Conservation (phyloP, 495 filamentous ascomycete species). For the Aspergillus campestris region DNA sequence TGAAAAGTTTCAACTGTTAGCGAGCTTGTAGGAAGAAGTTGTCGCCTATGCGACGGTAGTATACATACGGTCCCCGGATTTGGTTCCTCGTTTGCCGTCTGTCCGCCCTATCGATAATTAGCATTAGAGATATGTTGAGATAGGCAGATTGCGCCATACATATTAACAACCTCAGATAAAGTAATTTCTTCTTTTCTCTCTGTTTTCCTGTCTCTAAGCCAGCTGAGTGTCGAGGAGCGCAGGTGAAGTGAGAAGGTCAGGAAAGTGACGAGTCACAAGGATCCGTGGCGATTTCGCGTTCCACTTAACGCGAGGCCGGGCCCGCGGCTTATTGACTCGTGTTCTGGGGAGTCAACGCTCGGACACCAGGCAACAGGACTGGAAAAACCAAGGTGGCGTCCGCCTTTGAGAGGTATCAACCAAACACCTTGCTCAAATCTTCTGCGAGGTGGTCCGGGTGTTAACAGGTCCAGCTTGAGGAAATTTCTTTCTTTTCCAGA, state of each 20-base stretch:
- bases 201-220: too few species aligned
- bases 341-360: background rate
- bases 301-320: constrained; percentile 35
- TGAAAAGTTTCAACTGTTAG: constrained; percentile 16
- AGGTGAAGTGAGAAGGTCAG: background rate
- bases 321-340: constrained; percentile 6
- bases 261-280: constrained; percentile 22
- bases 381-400: background rate
- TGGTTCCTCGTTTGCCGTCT: constrained; percentile 39
- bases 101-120: constrained; percentile 25
- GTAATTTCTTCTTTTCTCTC: background rate
- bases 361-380: background rate
- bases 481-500: constrained; percentile 10
- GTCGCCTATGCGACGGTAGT: background rate
- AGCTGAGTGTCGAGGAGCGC: background rate
- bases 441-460: background rate
- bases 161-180: background rate
- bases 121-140: background rate
- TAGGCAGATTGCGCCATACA: constrained; percentile 3
- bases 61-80: constrained; percentile 55
- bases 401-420: background rate
- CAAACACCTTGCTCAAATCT: too few species aligned
- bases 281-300: constrained; percentile 40
- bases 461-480: background rate
- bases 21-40: background rate